These are phyloP conservation scores for Fusarium compactum DNA, from an alignment of 2,329 filamentous ascomycete genomes.

Conservation along the genomic window DNA sequence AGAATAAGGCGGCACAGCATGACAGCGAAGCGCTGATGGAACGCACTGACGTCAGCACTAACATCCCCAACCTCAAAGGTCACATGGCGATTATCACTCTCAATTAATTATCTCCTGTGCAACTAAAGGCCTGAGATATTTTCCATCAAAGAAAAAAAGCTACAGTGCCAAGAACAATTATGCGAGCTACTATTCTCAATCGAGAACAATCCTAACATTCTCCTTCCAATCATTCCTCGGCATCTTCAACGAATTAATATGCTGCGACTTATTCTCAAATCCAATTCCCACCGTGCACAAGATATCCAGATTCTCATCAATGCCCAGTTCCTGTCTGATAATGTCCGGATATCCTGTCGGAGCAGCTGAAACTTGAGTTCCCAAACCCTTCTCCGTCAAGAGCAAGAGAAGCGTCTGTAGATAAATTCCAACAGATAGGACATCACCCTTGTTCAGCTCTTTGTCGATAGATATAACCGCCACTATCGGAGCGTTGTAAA, in stretches of 20 bases:
- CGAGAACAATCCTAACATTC: slow-evolving; percentile 1
- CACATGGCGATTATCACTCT: not conserved
- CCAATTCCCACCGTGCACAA: slow-evolving; percentile 19
- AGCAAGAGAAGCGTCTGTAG: slow-evolving; percentile 33
- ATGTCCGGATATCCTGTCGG: slow-evolving; percentile 19
- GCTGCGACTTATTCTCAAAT: slow-evolving; percentile 21
- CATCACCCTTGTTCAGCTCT: not conserved
- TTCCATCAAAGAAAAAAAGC: too few species aligned
- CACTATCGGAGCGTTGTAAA: slow-evolving; percentile 33
- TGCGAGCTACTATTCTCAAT: not conserved
- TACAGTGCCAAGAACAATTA: too few species aligned
- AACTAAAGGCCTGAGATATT: too few species aligned
- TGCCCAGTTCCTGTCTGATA: slow-evolving; percentile 6
- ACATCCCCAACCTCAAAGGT: not conserved
- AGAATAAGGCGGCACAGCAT: not conserved
- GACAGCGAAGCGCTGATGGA: not conserved
- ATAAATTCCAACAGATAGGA: slow-evolving; percentile 32
- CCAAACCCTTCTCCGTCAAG: slow-evolving; percentile 23
- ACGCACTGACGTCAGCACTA: not conserved
- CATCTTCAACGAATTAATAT: slow-evolving; percentile 24
- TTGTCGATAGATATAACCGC: slow-evolving; percentile 28
- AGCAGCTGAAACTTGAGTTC: slow-evolving; percentile 22
- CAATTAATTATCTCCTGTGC: not conserved
- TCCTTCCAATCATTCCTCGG: slow-evolving; percentile 26
- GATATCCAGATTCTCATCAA: slow-evolving; percentile 13